Evolutionary conservation across 2,329 filamentous ascomycete genomes (phyloP).

Genomic region (Chrysoporthe austroafricana): DNA sequence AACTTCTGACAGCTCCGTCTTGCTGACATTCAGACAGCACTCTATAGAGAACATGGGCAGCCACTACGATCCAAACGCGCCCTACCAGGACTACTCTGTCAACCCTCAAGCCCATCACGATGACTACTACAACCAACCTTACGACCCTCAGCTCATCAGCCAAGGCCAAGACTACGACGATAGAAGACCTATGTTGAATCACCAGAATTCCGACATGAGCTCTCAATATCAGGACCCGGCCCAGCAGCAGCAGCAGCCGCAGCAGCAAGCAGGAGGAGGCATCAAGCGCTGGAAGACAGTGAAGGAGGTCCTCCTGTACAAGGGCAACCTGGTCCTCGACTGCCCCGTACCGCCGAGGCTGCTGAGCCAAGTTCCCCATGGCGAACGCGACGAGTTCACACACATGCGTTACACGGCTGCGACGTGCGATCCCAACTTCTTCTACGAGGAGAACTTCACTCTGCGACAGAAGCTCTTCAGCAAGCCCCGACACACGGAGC

Average conservation of each 20-base stretch:
- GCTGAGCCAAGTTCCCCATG: constrained; percentile 85
- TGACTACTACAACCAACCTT: constrained; percentile 82
- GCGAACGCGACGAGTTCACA: constrained; percentile 88
- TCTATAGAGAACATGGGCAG: constrained; percentile 54
- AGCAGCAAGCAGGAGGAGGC: constrained; percentile 53
- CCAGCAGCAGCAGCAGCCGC: constrained; percentile 34
- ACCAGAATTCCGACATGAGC: constrained; percentile 55
- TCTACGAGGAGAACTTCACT: constrained; percentile 88
- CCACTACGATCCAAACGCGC: constrained; percentile 41
- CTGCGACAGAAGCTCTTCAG: constrained; percentile 89
- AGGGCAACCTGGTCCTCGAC: constrained; percentile 94
- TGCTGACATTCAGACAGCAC: constrained; percentile 44
- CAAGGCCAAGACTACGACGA: constrained; percentile 62
- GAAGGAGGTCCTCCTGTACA: constrained; percentile 96
- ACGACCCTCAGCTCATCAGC: constrained; percentile 69
- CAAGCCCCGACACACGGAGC: constrained; percentile 88
- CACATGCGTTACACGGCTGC: constrained; percentile 97
- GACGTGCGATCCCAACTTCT: constrained; percentile 89
- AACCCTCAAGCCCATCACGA: constrained; percentile 87
- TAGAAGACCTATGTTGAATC: constrained; percentile 74
- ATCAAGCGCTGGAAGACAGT: constrained; percentile 97
- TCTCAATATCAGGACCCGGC: constrained; percentile 52
- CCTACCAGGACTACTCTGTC: constrained; percentile 66
- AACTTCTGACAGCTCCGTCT: neutral
- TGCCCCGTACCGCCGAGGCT: constrained; percentile 91